These are phyloP conservation scores for Lagerstroemia speciosa DNA, from an alignment of 345 rosid species.

Conservation along the genomic window DNA sequence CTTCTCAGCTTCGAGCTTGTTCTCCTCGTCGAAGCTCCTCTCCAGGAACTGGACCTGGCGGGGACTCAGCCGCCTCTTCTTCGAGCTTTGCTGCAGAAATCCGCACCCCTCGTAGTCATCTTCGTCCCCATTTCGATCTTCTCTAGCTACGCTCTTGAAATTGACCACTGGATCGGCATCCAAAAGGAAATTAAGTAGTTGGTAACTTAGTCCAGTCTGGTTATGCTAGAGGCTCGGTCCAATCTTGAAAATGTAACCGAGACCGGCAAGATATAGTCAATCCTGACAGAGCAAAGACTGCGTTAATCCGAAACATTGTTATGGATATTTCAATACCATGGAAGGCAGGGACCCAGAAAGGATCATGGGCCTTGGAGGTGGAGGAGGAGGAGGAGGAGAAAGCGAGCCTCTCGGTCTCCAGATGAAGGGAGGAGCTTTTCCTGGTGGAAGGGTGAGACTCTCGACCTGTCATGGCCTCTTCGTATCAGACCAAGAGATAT, in stretches of 20 bases:
- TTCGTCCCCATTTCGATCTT: background rate
- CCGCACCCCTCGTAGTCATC: background rate
- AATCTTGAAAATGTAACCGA: background rate
- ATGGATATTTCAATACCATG: too few relatives aligned
- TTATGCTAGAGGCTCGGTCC: background rate
- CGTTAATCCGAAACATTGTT: too few relatives aligned
- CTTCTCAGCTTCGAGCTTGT: conserved; percentile 75
- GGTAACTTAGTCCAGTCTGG: too few relatives aligned
- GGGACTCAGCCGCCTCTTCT: conserved; percentile 65
- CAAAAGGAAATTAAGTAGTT: background rate
- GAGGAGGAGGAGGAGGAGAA: background rate
- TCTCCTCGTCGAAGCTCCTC: conserved; percentile 54
- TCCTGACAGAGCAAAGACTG: too few relatives aligned
- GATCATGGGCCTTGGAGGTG: background rate
- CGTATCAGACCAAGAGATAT: background rate
- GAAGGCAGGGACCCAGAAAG: too few relatives aligned
- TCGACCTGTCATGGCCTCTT: background rate
- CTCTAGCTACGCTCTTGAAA: background rate
- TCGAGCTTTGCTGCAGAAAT: conserved; percentile 14
- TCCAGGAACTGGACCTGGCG: conserved; percentile 68
- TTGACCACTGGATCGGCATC: conserved; percentile 3
- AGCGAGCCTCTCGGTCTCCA: background rate
- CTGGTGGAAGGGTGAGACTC: background rate
- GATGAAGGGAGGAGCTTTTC: background rate
- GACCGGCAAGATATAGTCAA: too few relatives aligned